A percentile compares a stretch with the other conserved stretches of the same genome.
Evolutionary conservation across 2,329 filamentous ascomycete species (phyloP).

Genomic region (Phoma herbarum): DNA sequence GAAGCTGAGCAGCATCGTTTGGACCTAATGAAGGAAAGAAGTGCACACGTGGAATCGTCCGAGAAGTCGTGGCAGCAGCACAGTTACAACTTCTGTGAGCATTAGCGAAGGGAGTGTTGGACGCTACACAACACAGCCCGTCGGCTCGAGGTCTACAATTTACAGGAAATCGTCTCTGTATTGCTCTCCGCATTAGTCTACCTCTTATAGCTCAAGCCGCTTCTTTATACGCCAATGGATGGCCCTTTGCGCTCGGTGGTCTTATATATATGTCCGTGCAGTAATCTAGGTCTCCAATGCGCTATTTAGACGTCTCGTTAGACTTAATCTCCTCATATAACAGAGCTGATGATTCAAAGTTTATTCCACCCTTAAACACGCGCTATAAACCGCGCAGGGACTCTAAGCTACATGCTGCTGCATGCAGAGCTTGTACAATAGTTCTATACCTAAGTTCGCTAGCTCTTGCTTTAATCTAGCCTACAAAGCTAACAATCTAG

Average conservation of each 20-base stretch:
- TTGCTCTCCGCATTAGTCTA: too few relatives aligned
- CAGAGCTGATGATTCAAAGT: slow-evolving; percentile 2
- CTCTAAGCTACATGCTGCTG: slow-evolving; percentile 8
- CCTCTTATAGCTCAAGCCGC: too few relatives aligned
- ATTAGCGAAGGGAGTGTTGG: background rate
- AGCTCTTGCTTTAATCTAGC: background rate
- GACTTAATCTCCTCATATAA: too few relatives aligned
- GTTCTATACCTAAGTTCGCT: background rate
- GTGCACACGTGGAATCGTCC: slow-evolving; percentile 5
- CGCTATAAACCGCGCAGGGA: slow-evolving; percentile 15
- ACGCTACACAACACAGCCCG: too few relatives aligned
- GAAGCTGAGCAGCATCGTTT: slow-evolving; percentile 29
- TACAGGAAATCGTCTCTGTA: too few relatives aligned
- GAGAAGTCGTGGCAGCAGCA: background rate
- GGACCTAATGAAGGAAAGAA: slow-evolving; percentile 13
- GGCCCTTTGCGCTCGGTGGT: too few relatives aligned
- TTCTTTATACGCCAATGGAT: too few relatives aligned
- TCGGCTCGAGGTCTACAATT: too few relatives aligned
- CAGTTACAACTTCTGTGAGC: slow-evolving; percentile 6
- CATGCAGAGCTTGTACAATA: slow-evolving; percentile 4
- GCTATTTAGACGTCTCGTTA: too few relatives aligned
- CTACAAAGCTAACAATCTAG: background rate
- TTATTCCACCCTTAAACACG: background rate
- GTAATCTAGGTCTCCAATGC: too few relatives aligned
- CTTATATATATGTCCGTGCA: too few relatives aligned